These are phyloP conservation scores for Breynia disticha DNA, from an alignment of 441 rosid species.

Conservation along the genomic window DNA sequence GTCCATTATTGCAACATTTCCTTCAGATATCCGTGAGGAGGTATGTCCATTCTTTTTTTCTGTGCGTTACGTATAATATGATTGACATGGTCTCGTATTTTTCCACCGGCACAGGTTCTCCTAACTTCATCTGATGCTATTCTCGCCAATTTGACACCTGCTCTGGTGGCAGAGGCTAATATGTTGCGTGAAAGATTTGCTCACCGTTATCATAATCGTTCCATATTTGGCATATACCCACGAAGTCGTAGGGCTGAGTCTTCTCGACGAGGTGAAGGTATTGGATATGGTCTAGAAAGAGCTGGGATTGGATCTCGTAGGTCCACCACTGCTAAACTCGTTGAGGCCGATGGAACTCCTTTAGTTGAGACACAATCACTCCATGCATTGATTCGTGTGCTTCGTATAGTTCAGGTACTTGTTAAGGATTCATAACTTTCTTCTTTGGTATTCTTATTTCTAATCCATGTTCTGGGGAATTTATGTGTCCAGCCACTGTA, in stretches of 20 bases:
- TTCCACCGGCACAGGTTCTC: constrained; percentile 60
- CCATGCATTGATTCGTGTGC: constrained; percentile 80
- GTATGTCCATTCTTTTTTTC: constrained; percentile 25
- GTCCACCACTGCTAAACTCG: constrained; percentile 49
- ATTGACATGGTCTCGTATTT: constrained; percentile 3
- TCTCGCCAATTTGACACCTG: constrained; percentile 98
- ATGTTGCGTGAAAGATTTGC: constrained; percentile 99
- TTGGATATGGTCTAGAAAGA: constrained; percentile 60
- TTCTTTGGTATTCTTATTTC: constrained; percentile 1
- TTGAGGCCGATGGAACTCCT: constrained; percentile 93
- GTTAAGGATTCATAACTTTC: constrained; percentile 4
- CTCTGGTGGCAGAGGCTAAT: constrained; percentile 97
- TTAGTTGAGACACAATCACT: constrained; percentile 75
- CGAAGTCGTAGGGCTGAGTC: constrained; percentile 94
- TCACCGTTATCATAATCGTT: constrained; percentile 75
- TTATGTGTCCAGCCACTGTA: constrained; percentile 68
- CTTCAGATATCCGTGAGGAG: constrained; percentile 97
- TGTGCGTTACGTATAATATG: constrained; percentile 9
- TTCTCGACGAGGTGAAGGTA: constrained; percentile 79
- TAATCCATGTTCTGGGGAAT: constrained; percentile 13
- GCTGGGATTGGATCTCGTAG: constrained; percentile 61
- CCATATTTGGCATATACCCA: constrained; percentile 89
- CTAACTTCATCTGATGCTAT: constrained; percentile 95
- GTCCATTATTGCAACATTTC: constrained; percentile 95
- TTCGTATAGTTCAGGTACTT: constrained; percentile 88